Conservation (phyloP, 176 grass and related monocot genomes). For the Saccharum spontaneum region DNA sequence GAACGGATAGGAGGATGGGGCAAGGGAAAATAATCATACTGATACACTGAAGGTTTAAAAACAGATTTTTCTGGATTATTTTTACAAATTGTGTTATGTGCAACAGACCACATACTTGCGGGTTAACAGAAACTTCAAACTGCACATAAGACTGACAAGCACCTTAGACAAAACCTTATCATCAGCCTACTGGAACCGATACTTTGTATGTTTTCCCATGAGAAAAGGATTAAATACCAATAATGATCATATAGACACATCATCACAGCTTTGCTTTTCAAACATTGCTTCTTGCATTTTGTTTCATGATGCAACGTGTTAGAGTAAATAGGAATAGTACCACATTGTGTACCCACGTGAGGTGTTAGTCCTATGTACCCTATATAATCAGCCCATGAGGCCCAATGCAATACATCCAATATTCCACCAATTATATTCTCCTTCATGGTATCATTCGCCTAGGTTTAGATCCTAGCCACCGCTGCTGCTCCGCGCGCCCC, state of each 20-base stretch:
- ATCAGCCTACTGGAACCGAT: constrained; percentile 7
- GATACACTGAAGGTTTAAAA: neutral
- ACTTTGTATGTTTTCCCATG: constrained; percentile 2
- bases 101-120: neutral
- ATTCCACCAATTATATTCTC: too few relatives aligned
- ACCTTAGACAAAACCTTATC: neutral
- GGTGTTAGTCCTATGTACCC: too few relatives aligned
- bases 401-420: too few relatives aligned
- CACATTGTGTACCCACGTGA: too few relatives aligned
- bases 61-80: neutral
- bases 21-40: neutral
- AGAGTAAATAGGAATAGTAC: too few relatives aligned
- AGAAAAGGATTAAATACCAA: neutral
- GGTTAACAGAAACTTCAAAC: constrained; percentile 9
- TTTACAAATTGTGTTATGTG: neutral
- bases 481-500: too few relatives aligned
- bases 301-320: neutral
- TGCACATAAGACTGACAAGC: neutral
- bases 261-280: neutral
- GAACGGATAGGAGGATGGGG: neutral
- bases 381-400: too few relatives aligned
- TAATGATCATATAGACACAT: neutral
- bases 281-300: constrained; percentile 19
- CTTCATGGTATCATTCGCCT: too few relatives aligned
- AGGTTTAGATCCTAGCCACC: too few relatives aligned